Evolutionary conservation across 2,329 filamentous ascomycete genomes (phyloP).

Genomic region (Myotisia sp.): DNA sequence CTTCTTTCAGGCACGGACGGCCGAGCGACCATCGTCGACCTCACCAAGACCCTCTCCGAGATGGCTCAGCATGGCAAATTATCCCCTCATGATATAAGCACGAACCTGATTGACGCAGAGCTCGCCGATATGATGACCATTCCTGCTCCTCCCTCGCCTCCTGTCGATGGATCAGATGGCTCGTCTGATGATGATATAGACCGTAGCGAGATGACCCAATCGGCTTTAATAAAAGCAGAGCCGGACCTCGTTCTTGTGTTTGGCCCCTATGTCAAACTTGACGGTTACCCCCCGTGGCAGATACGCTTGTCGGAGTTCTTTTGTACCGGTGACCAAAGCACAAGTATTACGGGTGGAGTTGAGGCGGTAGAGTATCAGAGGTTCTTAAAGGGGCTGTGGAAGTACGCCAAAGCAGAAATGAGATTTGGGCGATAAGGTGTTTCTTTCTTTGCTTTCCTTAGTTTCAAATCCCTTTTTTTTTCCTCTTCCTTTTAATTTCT

Average conservation of each 20-base stretch:
- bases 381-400: constrained; percentile 71
- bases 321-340: constrained; percentile 36
- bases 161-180: constrained; percentile 18
- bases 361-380: constrained; percentile 74
- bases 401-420: constrained; percentile 78
- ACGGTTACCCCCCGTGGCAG: constrained; percentile 95
- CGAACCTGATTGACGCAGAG: constrained; percentile 79
- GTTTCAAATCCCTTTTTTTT: background rate
- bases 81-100: constrained; percentile 63
- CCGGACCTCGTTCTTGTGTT: constrained; percentile 85
- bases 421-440: constrained; percentile 50
- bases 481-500: background rate
- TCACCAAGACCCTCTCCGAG: constrained; percentile 84
- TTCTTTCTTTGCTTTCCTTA: background rate
- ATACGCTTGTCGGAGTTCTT: constrained; percentile 90
- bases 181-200: constrained; percentile 8
- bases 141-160: constrained; percentile 11
- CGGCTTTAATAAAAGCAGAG: constrained; percentile 55
- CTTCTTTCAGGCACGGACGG: constrained; percentile 81
- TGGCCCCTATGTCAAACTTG: constrained; percentile 64
- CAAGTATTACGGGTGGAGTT: constrained; percentile 22
- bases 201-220: background rate
- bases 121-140: constrained; percentile 44
- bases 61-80: constrained; percentile 90
- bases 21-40: constrained; percentile 81